Conservation (phyloP, 1,284 basidiomycete species). For the Heimioporus punctisporus region DNA sequence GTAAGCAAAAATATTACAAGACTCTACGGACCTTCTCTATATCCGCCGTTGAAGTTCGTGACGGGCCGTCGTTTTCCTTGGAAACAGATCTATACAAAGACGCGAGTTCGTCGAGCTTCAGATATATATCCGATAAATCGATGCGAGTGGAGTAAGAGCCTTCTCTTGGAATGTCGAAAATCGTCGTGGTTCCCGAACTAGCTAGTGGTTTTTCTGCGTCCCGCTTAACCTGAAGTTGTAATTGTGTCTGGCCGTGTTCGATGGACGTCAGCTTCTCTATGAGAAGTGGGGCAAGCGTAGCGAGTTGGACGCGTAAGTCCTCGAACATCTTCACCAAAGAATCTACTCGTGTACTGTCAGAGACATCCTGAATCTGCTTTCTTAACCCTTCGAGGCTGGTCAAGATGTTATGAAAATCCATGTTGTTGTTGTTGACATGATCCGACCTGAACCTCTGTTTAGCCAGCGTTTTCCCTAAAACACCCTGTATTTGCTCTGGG, state of each 20-base stretch:
- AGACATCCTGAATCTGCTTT: conserved; percentile 13
- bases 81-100: conserved; percentile 18
- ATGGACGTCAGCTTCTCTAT: conserved; percentile 28
- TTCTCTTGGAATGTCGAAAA: conserved; percentile 1
- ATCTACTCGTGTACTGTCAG: conserved; percentile 16
- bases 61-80: conserved; percentile 1
- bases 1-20: not conserved
- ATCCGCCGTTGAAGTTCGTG: conserved; percentile 4
- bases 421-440: not conserved
- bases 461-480: conserved; percentile 13
- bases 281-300: conserved; percentile 21
- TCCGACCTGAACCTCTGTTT: conserved; percentile 2
- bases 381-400: conserved; percentile 23
- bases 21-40: conserved; percentile 24
- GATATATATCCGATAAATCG: conserved; percentile 24
- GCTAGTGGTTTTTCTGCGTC: conserved; percentile 1
- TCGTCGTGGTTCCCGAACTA: conserved; percentile 3
- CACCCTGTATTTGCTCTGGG: conserved; percentile 23
- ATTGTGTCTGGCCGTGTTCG: conserved; percentile 22
- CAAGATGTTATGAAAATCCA: conserved; percentile 19
- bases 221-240: conserved; percentile 12
- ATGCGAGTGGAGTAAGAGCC: not conserved
- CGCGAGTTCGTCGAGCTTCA: conserved; percentile 32
- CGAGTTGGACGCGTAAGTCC: conserved; percentile 22
- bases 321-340: conserved; percentile 25